These are phyloP conservation scores for Crucibulum laeve DNA, from an alignment of 768 basidiomycete species.

Conservation along the genomic window DNA sequence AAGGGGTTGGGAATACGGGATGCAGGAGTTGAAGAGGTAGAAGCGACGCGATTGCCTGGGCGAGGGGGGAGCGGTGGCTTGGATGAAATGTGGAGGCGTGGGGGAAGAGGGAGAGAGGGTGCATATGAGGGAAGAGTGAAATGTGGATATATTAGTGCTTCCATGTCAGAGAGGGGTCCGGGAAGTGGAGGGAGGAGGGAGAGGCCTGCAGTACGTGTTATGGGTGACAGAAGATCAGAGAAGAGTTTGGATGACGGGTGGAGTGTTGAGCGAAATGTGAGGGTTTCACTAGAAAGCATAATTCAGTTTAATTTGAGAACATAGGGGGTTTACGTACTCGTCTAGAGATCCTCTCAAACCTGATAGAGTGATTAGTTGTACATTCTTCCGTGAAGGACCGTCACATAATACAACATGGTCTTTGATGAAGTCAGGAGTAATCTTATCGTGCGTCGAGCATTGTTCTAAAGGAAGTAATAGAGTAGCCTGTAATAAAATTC, in stretches of 20 bases:
- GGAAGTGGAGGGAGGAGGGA: constrained; percentile 54
- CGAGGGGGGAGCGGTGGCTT: constrained; percentile 40
- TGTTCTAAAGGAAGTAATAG: constrained; percentile 74
- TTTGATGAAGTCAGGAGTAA: constrained; percentile 72
- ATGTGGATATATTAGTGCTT: constrained; percentile 40
- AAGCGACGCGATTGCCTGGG: constrained; percentile 20
- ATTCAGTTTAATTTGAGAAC: constrained; percentile 2
- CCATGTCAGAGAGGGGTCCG: constrained; percentile 19
- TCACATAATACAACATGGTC: constrained; percentile 80
- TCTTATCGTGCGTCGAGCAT: constrained; percentile 41
- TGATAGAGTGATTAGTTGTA: constrained; percentile 71
- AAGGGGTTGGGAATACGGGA: constrained; percentile 71
- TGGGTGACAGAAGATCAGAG: constrained; percentile 30
- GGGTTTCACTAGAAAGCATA: constrained; percentile 26
- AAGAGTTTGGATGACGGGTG: constrained; percentile 36
- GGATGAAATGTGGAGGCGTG: constrained; percentile 29
- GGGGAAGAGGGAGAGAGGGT: constrained; percentile 44
- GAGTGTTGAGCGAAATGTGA: constrained; percentile 41
- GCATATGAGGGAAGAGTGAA: constrained; percentile 39
- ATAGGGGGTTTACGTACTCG: constrained; percentile 44
- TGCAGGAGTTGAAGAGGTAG: constrained; percentile 12
- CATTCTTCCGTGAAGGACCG: constrained; percentile 36
- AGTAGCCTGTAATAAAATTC: constrained; percentile 51
- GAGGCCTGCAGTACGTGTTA: constrained; percentile 25
- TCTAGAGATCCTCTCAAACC: constrained; percentile 73